A percentile compares a stretch with the other conserved stretches of the same genome.
Evolutionary conservation across 768 basidiomycete species (phyloP).

Genomic region (Rhizopogon vesiculosus): DNA sequence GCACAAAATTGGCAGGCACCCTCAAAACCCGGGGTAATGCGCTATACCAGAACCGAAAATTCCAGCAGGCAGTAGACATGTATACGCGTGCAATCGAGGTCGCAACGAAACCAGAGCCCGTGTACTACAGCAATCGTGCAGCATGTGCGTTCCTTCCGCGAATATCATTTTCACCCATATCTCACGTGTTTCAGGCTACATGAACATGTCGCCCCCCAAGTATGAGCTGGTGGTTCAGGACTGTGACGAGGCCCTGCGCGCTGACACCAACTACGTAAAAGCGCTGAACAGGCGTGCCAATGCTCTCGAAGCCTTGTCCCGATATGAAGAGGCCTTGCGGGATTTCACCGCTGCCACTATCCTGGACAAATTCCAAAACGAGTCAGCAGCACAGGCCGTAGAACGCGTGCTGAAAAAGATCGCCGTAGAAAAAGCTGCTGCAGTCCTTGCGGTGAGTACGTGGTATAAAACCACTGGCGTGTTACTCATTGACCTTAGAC

Average conservation of each 20-base stretch:
- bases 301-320: constrained; percentile 74
- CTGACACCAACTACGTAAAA: constrained; percentile 85
- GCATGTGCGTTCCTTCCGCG: constrained; percentile 60
- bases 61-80: constrained; percentile 51
- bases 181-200: constrained; percentile 49
- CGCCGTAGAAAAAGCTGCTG: constrained; percentile 63
- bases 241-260: constrained; percentile 81
- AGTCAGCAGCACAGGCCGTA: constrained; percentile 69
- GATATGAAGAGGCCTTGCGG: constrained; percentile 72
- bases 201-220: constrained; percentile 85
- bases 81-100: constrained; percentile 76
- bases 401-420: constrained; percentile 91
- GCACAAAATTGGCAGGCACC: constrained; percentile 51
- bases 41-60: constrained; percentile 62
- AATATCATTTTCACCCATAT: neutral
- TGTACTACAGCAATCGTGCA: constrained; percentile 96
- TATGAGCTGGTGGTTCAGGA: constrained; percentile 80
- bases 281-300: constrained; percentile 86
- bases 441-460: constrained; percentile 60
- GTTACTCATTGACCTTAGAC: constrained; percentile 23
- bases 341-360: constrained; percentile 98
- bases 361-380: constrained; percentile 88
- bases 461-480: neutral
- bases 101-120: constrained; percentile 78
- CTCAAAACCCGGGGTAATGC: constrained; percentile 72